phyloP scores from a whole-genome alignment of 768 basidiomycete species.

The Mycena leptocephala region DNA sequence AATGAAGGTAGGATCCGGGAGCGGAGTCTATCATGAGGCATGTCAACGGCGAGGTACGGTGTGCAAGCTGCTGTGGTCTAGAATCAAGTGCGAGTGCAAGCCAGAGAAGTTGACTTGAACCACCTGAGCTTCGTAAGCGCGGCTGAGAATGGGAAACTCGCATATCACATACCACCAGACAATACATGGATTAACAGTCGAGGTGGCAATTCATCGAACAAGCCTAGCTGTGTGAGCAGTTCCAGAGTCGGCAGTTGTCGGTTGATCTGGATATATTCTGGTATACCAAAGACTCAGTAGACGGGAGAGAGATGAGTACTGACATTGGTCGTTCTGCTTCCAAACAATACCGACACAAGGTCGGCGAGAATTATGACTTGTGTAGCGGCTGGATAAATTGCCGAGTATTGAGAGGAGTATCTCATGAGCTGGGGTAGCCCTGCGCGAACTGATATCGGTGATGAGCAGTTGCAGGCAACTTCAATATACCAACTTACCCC shows the following conservation, averaged over 20 bases:
- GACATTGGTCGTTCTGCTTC: neutral
- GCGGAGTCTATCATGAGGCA: constrained; percentile 12
- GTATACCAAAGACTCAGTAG: neutral
- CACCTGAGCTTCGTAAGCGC: neutral
- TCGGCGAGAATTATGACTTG: constrained; percentile 4
- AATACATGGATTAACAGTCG: constrained; percentile 9
- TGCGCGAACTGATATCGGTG: neutral
- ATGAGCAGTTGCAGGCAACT: too few relatives aligned
- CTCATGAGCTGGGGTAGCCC: neutral
- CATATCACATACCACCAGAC: neutral
- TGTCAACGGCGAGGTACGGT: neutral
- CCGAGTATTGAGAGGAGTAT: neutral
- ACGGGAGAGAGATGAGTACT: too few relatives aligned
- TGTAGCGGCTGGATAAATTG: neutral
- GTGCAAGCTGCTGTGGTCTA: neutral
- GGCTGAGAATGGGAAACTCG: neutral
- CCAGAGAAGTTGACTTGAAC: neutral
- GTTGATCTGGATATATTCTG: neutral
- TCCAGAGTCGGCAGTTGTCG: neutral
- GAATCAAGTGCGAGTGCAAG: neutral
- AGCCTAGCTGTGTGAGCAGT: neutral
- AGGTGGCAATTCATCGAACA: neutral
- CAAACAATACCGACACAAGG: neutral
- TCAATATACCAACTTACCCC: neutral
- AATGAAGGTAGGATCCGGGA: neutral